Evolutionary conservation across 2,329 filamentous ascomycete species (phyloP).

Genomic region (Elsinoe fawcettii): DNA sequence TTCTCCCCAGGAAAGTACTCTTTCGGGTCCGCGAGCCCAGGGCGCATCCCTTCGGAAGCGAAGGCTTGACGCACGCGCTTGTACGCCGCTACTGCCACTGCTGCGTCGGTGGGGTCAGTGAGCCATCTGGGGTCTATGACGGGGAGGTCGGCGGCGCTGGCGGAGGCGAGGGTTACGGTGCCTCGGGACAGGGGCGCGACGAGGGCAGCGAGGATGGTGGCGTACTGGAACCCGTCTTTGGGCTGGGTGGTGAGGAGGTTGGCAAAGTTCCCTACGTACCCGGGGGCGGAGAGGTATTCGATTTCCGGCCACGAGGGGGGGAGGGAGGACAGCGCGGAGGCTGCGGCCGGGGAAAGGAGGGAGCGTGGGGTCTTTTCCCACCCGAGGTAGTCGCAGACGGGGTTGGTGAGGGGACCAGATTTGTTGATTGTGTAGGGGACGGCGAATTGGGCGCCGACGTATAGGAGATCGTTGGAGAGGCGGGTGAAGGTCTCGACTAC

Average conservation of each 20-base stretch:
- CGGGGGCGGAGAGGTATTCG: constrained; percentile 29
- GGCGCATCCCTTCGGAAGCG: neutral
- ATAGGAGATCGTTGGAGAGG: constrained; percentile 29
- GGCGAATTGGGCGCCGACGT: constrained; percentile 33
- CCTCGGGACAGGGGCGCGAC: constrained; percentile 26
- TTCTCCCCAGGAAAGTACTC: constrained; percentile 9
- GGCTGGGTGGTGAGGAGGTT: constrained; percentile 40
- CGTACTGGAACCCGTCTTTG: constrained; percentile 38
- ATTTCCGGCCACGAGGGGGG: constrained; percentile 36
- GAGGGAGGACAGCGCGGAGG: constrained; percentile 29
- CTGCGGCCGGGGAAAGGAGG: constrained; percentile 28
- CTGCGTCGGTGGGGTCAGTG: constrained; percentile 31
- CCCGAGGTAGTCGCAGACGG: constrained; percentile 36
- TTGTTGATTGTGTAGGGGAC: constrained; percentile 9
- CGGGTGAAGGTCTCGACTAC: constrained; percentile 28
- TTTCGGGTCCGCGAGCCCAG: neutral
- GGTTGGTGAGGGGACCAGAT: constrained; percentile 29
- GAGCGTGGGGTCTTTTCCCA: constrained; percentile 37
- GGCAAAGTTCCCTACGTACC: constrained; percentile 25
- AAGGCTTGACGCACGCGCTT: neutral
- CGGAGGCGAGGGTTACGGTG: constrained; percentile 22
- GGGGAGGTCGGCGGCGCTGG: constrained; percentile 28
- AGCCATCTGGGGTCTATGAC: constrained; percentile 36
- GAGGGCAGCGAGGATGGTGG: constrained; percentile 28
- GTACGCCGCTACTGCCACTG: neutral